Base-by-base conservation (phyloP, 768 basidiomycete species). In the Kwoniella dendrophila region DNA sequence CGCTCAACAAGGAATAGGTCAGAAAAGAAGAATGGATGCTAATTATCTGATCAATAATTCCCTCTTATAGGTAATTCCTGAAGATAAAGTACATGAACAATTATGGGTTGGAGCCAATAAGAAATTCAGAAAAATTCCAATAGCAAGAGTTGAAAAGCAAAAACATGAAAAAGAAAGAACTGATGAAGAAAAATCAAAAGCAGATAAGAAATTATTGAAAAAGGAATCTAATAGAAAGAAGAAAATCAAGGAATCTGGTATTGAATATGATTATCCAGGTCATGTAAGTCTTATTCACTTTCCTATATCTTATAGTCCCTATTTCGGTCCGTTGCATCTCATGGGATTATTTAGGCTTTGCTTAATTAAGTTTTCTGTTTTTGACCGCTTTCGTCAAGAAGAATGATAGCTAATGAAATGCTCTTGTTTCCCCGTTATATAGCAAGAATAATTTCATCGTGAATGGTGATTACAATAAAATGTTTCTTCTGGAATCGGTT, bases 71-170 rank as follows among this genome's bases (percentile, higher is more conserved):
- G 79, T 93, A 53, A 86, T 98, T 62, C 92, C 96, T 40, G 87
- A 87, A 69, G 91, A 94, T 26, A 80, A 94, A 63, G 86, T 98
- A 1, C 95, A 98, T 77, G 90, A 93, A 12, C 86, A 95, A 74
- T 80, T 98, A 1, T 99, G 96, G 96, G 82, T 94, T 11, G 95
- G 96, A n/a, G 91, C 94, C 20, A 96, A 97, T 81, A 85, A 89
- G 69, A 93, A 91, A 77, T 98, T 89, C 87, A 83, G 87, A 66
- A 78, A 81, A 3, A 84, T 97, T 11, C 94, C 96, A 0, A 80
- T 79, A 18, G 87, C 86, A 55, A 86, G 88, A 50, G 79, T 94
- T 47, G 86, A 85, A 33, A 83, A 90, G 56, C 80, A 85, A 10
- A 83, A 85, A 63, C 90, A 95, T 70, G 92, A 95, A 79, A 92